These are phyloP conservation scores for Diaporthe velutina DNA, from an alignment of 2,329 filamentous ascomycete species.

Conservation along the genomic window DNA sequence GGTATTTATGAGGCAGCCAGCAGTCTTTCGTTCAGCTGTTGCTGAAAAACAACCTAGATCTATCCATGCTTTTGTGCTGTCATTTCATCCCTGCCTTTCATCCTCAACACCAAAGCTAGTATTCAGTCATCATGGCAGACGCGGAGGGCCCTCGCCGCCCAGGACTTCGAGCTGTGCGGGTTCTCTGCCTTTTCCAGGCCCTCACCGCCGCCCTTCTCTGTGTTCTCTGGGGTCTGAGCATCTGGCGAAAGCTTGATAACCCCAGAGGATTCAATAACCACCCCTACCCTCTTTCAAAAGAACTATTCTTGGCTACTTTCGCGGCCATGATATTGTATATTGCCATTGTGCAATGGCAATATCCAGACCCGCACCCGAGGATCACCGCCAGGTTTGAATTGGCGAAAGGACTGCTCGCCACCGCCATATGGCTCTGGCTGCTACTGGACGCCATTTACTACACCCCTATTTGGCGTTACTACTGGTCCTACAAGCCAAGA, in stretches of 20 bases:
- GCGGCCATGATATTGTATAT: neutral
- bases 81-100: neutral
- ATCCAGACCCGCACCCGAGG: neutral
- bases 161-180: neutral
- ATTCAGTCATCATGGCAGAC: neutral
- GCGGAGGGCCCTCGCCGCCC: neutral
- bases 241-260: neutral
- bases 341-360: neutral
- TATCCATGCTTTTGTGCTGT: neutral
- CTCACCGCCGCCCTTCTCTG: neutral
- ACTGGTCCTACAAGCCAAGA: neutral
- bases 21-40: neutral
- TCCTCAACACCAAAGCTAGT: neutral
- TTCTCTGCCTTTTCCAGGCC: conserved; percentile 10
- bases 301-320: neutral
- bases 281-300: neutral
- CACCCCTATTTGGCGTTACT: too few species aligned
- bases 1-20: neutral
- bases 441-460: neutral
- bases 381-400: neutral
- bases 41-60: neutral
- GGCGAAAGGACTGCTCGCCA: neutral
- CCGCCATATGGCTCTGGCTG: neutral
- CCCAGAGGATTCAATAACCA: neutral
- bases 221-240: neutral